Conservation (phyloP, 75 land plant genomes). For the Pinus taeda region DNA sequence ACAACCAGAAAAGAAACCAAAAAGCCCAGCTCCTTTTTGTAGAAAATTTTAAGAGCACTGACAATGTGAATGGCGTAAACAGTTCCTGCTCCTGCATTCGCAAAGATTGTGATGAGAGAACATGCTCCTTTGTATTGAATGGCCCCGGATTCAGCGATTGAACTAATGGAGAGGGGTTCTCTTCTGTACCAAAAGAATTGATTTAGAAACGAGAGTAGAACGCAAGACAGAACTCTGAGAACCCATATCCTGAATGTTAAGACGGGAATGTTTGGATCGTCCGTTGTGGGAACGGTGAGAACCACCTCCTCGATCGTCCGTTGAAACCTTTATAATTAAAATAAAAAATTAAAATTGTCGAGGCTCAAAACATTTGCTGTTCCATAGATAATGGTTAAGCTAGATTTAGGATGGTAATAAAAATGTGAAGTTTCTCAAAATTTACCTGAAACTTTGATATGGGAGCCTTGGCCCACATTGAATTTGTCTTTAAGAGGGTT, state of each 20-base stretch:
- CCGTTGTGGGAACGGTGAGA: constrained; percentile 57
- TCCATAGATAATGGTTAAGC: too few species aligned
- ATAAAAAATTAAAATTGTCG: too few species aligned
- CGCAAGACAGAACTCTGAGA: constrained; percentile 52
- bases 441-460: too few species aligned
- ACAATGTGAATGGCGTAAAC: constrained; percentile 29
- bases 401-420: too few species aligned
- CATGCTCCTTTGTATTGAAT: constrained; percentile 50
- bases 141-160: constrained; percentile 51
- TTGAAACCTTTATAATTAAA: too few species aligned
- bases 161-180: constrained; percentile 54
- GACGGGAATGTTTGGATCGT: constrained; percentile 58
- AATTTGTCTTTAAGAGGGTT: too few species aligned
- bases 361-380: too few species aligned
- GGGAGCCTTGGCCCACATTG: too few species aligned
- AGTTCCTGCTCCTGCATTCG: constrained; percentile 35
- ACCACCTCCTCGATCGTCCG: constrained; percentile 48
- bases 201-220: constrained; percentile 61
- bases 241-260: constrained; percentile 69
- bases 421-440: too few species aligned
- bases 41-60: constrained; percentile 27
- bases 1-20: constrained; percentile 14
- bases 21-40: constrained; percentile 22
- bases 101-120: constrained; percentile 41
- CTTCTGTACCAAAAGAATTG: constrained; percentile 67